Conservation (phyloP, 805 yeast species). For the Kazachstania taianensis region DNA sequence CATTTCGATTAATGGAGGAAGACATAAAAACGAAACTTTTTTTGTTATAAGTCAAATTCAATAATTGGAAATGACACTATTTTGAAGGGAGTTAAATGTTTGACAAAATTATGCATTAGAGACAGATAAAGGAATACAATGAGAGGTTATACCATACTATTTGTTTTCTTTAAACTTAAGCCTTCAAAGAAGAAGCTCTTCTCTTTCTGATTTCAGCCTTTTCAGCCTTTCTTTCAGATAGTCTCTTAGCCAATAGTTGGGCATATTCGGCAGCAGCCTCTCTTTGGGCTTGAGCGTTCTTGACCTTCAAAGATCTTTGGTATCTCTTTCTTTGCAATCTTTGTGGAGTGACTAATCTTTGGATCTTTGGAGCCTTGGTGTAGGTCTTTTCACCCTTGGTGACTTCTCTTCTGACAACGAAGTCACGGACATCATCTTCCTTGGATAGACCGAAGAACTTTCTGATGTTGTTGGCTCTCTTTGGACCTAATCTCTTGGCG, state of each 20-base stretch:
- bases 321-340: slow-evolving; percentile 98
- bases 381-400: slow-evolving; percentile 95
- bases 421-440: slow-evolving; percentile 49
- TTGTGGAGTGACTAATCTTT: slow-evolving; percentile 98
- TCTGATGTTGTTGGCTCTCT: slow-evolving; percentile 99
- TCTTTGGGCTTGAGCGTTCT: slow-evolving; percentile 96
- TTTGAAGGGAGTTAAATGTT: no score
- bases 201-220: slow-evolving; percentile 98
- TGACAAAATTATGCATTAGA: not conserved
- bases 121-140: no score
- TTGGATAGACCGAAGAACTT: slow-evolving; percentile 83
- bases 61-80: no score
- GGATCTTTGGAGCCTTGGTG: slow-evolving; percentile 99
- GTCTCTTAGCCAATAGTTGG: slow-evolving; percentile 94
- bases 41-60: no score
- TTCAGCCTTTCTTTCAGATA: slow-evolving; percentile 96
- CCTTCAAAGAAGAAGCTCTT: slow-evolving; percentile 98
- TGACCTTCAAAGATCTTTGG: slow-evolving; percentile 83
- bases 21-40: no score
- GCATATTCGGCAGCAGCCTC: slow-evolving; percentile 99
- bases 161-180: slow-evolving; percentile 41
- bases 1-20: no score
- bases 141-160: no score
- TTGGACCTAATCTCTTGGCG: slow-evolving; percentile 99
- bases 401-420: slow-evolving; percentile 95